Percentiles rank a stretch among this genome's conserved stretches.
phyloP scores from a whole-genome alignment of 768 basidiomycete species.

The Kwoniella newhampshirensis region DNA sequence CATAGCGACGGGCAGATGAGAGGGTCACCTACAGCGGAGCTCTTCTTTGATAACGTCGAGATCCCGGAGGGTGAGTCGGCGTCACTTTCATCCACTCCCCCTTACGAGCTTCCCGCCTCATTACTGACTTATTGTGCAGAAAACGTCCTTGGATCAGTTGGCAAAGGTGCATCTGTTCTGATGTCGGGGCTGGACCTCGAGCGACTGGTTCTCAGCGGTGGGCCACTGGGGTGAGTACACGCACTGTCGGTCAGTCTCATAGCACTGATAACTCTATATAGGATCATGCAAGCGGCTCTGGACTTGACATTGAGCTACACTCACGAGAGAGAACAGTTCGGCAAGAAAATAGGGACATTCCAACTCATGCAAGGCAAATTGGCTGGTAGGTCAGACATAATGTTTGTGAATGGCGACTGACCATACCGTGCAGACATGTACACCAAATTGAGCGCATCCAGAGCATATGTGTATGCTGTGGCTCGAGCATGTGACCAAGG shows the following conservation, averaged over 20 bases:
- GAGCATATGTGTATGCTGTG: slow-evolving; percentile 90
- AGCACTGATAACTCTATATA: too few species aligned
- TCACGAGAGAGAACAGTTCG: slow-evolving; percentile 92
- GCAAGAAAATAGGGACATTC: slow-evolving; percentile 80
- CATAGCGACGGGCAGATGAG: slow-evolving; percentile 62
- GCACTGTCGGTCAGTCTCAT: not conserved
- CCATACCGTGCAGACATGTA: slow-evolving; percentile 69
- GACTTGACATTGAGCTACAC: slow-evolving; percentile 71
- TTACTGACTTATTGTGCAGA: slow-evolving; percentile 56
- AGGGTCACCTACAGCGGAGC: slow-evolving; percentile 89
- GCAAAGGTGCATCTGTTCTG: slow-evolving; percentile 78
- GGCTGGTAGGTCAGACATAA: slow-evolving; percentile 45
- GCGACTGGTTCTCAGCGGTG: slow-evolving; percentile 84
- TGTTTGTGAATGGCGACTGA: not conserved
- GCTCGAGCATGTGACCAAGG: slow-evolving; percentile 75
- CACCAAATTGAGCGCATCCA: slow-evolving; percentile 81
- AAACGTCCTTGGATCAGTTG: slow-evolving; percentile 77
- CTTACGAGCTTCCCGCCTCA: too few species aligned
- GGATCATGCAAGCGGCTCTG: slow-evolving; percentile 90
- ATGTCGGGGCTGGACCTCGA: slow-evolving; percentile 95
- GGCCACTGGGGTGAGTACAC: slow-evolving; percentile 79
- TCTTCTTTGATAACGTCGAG: slow-evolving; percentile 85
- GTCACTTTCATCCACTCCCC: not conserved
- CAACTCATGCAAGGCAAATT: slow-evolving; percentile 88
- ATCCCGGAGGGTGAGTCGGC: slow-evolving; percentile 71